These are phyloP conservation scores for Russula dissimulans DNA, from an alignment of 768 basidiomycete species.

Conservation along the genomic window DNA sequence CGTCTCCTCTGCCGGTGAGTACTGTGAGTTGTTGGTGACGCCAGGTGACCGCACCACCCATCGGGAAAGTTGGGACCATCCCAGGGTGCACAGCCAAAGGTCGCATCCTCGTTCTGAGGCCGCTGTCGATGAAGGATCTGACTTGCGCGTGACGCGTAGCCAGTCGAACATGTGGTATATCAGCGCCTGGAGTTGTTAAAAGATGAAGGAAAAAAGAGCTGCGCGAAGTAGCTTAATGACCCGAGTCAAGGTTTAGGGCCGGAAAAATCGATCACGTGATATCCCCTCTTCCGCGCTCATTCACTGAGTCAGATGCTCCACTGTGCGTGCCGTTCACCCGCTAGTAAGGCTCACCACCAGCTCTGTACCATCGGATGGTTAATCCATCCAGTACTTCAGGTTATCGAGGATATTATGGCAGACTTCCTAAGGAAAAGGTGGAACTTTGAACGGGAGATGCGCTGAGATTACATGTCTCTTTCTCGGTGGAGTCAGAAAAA, in stretches of 20 bases:
- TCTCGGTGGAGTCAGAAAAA: no score
- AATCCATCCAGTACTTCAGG: no score
- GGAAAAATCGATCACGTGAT: neutral
- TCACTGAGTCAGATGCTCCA: no score
- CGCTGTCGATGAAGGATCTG: conserved; percentile 19
- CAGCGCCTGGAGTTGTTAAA: conserved; percentile 21
- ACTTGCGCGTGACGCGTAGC: conserved; percentile 6
- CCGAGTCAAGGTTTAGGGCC: neutral
- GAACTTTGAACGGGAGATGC: no score
- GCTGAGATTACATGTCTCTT: no score
- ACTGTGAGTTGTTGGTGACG: conserved; percentile 13
- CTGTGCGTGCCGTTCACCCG: no score
- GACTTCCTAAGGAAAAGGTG: no score
- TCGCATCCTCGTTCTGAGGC: conserved; percentile 20
- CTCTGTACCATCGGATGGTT: no score
- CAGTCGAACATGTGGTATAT: conserved; percentile 22
- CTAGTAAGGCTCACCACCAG: no score
- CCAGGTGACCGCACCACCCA: conserved; percentile 21
- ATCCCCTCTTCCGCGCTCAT: no score
- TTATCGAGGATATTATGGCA: no score
- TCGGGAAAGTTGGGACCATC: neutral
- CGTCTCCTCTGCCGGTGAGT: neutral
- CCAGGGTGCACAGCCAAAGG: conserved; percentile 21
- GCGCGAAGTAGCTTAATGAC: no score
- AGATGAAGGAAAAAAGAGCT: conserved; percentile 1